Conservation (phyloP, 805 yeast genomes). For the Phaffomyces opuntiae region DNA sequence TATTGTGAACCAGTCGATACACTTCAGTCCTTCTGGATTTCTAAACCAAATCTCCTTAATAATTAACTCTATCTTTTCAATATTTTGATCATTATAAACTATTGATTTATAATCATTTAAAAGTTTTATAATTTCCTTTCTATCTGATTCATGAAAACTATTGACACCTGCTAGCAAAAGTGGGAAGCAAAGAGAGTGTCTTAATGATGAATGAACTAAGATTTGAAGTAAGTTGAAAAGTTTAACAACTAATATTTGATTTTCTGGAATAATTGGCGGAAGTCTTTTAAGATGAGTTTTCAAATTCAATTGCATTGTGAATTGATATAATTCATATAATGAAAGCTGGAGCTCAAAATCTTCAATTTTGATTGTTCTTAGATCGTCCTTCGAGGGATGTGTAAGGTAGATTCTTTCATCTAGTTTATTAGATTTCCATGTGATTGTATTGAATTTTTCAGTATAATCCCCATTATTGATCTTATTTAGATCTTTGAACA, state of each 20-base stretch:
- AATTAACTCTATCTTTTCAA: not conserved
- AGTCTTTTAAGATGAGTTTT: not conserved
- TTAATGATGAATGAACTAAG: conserved; percentile 1
- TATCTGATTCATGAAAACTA: conserved; percentile 1
- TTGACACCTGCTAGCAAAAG: not conserved
- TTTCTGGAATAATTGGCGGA: conserved; percentile 2
- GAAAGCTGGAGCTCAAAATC: conserved; percentile 3
- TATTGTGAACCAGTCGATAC: conserved; percentile 1
- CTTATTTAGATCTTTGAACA: not conserved
- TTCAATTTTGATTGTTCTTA: conserved; percentile 1
- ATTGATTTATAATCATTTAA: not conserved
- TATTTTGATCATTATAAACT: not conserved
- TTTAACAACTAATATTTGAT: conserved; percentile 1
- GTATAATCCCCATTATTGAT: conserved; percentile 2
- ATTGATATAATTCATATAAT: conserved; percentile 2
- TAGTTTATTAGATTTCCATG: not conserved
- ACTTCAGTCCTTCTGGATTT: conserved; percentile 1
- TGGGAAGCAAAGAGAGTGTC: not conserved
- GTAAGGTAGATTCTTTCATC: conserved; percentile 1
- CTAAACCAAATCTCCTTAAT: conserved; percentile 1
- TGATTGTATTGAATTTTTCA: conserved; percentile 1
- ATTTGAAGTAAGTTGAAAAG: conserved; percentile 1
- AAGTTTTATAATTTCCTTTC: conserved; percentile 1
- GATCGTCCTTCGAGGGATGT: conserved; percentile 2
- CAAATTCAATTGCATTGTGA: not conserved